Conservation (phyloP, 176 grass and related monocot genomes). For the Aegilops umbellulata region DNA sequence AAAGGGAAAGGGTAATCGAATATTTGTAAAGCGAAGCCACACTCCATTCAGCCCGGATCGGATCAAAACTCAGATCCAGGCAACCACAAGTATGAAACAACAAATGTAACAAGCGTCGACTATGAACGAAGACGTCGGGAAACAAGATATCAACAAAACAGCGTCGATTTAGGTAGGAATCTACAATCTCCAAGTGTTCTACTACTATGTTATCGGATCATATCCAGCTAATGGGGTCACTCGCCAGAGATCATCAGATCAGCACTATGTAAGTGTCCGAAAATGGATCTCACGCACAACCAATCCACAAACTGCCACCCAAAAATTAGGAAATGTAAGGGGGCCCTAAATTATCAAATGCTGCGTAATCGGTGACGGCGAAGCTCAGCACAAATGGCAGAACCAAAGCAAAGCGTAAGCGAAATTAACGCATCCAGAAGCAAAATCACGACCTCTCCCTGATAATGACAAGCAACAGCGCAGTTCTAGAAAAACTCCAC, state of each 20-base stretch:
- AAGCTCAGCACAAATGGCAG: neutral
- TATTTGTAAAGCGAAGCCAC: neutral
- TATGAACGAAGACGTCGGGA: neutral
- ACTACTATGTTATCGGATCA: neutral
- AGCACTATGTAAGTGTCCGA: neutral
- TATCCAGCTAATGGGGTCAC: neutral
- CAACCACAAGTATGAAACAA: neutral
- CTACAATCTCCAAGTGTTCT: neutral
- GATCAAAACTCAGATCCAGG: neutral
- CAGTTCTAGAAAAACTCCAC: neutral
- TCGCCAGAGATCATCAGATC: neutral
- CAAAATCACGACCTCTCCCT: neutral
- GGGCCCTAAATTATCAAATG: neutral
- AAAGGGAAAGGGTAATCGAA: neutral
- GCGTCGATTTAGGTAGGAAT: neutral
- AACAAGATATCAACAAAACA: slow-evolving; percentile 1
- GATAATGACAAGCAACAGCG: neutral
- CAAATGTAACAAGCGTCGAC: neutral
- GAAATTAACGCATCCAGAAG: neutral
- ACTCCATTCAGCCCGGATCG: neutral
- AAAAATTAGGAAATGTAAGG: neutral
- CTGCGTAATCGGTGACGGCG: neutral
- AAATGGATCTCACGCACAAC: slow-evolving; percentile 7
- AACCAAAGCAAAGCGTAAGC: neutral
- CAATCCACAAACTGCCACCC: neutral